Conservation (phyloP, 2,329 filamentous ascomycete genomes). For the Fusarium sarcochroum region DNA sequence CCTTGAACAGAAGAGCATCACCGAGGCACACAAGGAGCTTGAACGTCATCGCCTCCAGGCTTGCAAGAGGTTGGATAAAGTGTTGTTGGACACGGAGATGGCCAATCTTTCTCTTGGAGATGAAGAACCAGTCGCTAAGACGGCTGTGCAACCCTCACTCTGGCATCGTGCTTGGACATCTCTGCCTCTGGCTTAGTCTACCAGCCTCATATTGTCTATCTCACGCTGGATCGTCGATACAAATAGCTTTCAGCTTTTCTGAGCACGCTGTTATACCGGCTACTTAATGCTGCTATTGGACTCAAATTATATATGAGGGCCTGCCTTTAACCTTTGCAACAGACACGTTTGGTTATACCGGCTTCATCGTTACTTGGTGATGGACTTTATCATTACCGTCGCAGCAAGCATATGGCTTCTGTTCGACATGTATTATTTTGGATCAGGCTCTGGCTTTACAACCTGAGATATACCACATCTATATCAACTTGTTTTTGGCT, state of each 20-base stretch:
- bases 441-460: neutral
- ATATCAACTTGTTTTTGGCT: too few species aligned
- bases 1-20: neutral
- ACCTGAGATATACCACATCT: neutral
- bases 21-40: neutral
- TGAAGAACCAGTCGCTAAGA: neutral
- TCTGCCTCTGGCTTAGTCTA: neutral
- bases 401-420: neutral
- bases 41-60: neutral
- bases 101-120: neutral
- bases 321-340: too few species aligned
- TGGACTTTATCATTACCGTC: neutral
- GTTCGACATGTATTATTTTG: neutral
- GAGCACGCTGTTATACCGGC: too few species aligned
- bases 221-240: too few species aligned
- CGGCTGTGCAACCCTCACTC: too few species aligned
- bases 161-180: neutral
- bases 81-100: constrained; percentile 3
- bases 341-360: too few species aligned
- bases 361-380: neutral
- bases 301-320: too few species aligned
- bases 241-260: too few species aligned
- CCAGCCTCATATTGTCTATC: too few species aligned
- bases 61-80: neutral
- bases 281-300: too few species aligned